A percentile compares a stretch with the other conserved stretches of the same genome.
These are phyloP conservation scores for Inga oerstediana DNA, from an alignment of 306 rosid species.

Conservation along the genomic window DNA sequence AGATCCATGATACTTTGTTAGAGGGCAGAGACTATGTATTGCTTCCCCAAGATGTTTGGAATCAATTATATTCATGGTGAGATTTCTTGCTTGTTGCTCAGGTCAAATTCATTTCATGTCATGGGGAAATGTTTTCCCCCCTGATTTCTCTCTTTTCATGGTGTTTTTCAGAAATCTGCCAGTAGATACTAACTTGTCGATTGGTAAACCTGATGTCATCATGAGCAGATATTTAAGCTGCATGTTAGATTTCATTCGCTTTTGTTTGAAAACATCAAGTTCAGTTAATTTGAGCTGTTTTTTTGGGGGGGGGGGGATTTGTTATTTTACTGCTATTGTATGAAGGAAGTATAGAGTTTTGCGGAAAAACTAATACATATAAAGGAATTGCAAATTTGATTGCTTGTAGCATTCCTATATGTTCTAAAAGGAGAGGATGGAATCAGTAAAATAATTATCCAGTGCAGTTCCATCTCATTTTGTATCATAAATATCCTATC, in stretches of 20 bases:
- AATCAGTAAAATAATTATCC: not conserved
- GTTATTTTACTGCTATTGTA: not conserved
- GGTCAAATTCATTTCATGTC: conserved; percentile 29
- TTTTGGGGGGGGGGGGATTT: not conserved
- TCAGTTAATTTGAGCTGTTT: not conserved
- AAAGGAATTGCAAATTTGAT: not conserved
- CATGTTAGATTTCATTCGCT: not conserved
- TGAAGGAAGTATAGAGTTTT: not conserved
- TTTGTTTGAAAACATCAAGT: not conserved
- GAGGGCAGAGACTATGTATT: conserved; percentile 97
- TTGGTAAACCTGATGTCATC: conserved; percentile 15
- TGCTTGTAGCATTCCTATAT: not conserved
- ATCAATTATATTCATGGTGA: conserved; percentile 75
- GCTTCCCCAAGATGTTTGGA: conserved; percentile 94
- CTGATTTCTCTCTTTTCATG: conserved; percentile 29
- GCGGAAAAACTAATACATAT: not conserved
- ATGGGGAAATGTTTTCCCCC: conserved; percentile 11
- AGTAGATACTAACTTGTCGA: conserved; percentile 16
- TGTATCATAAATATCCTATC: not conserved
- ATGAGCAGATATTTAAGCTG: not conserved
- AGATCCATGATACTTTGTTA: conserved; percentile 78
- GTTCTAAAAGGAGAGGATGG: not conserved
- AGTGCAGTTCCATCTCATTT: not conserved
- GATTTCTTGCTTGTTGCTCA: conserved; percentile 33
- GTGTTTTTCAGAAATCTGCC: conserved; percentile 1